These are phyloP conservation scores for Bipolaris oryzae DNA, from an alignment of 2,329 filamentous ascomycete species.

Conservation along the genomic window DNA sequence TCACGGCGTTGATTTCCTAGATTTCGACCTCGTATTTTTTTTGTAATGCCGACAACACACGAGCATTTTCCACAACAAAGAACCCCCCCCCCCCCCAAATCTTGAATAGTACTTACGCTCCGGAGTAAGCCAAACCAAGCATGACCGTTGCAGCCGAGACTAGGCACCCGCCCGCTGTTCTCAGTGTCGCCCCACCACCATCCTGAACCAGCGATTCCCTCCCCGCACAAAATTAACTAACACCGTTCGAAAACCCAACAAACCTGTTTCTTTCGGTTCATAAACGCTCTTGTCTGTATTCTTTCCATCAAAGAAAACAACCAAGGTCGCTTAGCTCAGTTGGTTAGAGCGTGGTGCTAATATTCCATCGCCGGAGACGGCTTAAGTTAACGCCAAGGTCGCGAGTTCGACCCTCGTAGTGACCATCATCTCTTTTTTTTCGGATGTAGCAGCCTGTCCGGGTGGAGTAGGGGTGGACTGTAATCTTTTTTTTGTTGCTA, in stretches of 20 bases:
- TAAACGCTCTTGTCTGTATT: no score
- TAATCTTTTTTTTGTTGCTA: background rate
- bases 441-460: background rate
- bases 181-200: constrained; percentile 1
- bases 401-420: constrained; percentile 23
- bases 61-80: constrained; percentile 6
- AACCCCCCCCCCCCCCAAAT: no score
- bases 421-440: constrained; percentile 14
- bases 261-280: no score
- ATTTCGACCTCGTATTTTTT: background rate
- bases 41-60: background rate
- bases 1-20: constrained; percentile 5
- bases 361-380: background rate
- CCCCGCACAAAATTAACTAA: background rate
- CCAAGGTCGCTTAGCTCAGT: constrained; percentile 24
- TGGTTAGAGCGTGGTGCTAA: constrained; percentile 27
- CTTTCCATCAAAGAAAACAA: constrained; percentile 10
- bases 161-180: background rate
- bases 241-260: no score
- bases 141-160: background rate
- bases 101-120: background rate
- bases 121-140: background rate
- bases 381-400: constrained; percentile 15
- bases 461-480: background rate
- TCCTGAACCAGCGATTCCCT: constrained; percentile 3